phyloP scores from a whole-genome alignment of 1,139 yeast genomes.

The Pichia sp. region DNA sequence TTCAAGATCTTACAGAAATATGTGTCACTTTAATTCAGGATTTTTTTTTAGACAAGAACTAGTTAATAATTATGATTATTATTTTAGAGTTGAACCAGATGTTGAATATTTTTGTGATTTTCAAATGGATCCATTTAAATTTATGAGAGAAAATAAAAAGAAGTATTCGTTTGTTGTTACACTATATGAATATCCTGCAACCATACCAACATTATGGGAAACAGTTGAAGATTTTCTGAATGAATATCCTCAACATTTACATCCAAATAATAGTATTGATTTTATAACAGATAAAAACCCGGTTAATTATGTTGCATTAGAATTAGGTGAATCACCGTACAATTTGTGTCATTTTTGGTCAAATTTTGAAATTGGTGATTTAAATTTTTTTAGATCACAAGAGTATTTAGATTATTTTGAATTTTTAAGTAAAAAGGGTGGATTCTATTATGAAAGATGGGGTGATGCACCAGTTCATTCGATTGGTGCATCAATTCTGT shows the following conservation, averaged over 20 bases:
- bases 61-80: constrained; percentile 64
- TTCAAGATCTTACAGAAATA: constrained; percentile 69
- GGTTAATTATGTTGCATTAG: constrained; percentile 30
- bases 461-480: constrained; percentile 98
- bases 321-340: constrained; percentile 45
- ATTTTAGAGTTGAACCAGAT: constrained; percentile 91
- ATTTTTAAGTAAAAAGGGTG: constrained; percentile 65
- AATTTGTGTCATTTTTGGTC: constrained; percentile 95
- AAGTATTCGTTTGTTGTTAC: constrained; percentile 84
- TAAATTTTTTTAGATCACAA: constrained; percentile 72
- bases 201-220: constrained; percentile 80
- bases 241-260: constrained; percentile 54
- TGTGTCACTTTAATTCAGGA: constrained; percentile 83
- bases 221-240: constrained; percentile 61
- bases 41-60: constrained; percentile 70
- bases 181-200: constrained; percentile 69
- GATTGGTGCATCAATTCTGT: constrained; percentile 60
- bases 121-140: constrained; percentile 78
- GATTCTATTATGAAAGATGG: constrained; percentile 91
- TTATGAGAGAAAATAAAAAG: constrained; percentile 64
- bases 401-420: constrained; percentile 65
- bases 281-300: constrained; percentile 61
- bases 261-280: constrained; percentile 60
- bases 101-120: constrained; percentile 82
- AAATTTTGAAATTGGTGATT: constrained; percentile 80